Evolutionary conservation across 345 rosid species (phyloP).

Genomic region (Murraya koenigii): DNA sequence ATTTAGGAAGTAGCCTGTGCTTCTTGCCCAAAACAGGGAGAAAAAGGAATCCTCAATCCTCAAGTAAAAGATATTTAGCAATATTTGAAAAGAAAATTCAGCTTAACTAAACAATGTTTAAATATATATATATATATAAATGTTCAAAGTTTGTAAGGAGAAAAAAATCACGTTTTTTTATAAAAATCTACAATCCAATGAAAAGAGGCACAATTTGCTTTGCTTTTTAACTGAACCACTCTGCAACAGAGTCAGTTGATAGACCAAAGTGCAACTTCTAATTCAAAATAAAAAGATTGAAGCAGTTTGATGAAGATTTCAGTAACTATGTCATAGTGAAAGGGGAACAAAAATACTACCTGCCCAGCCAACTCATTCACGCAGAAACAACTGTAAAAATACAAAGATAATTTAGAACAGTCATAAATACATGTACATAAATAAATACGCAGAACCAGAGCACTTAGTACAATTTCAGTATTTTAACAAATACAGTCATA

Average conservation of each 20-base stretch:
- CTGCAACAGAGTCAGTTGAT: neutral
- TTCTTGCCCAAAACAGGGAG: neutral
- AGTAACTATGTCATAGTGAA: neutral
- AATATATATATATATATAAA: neutral
- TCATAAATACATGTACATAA: neutral
- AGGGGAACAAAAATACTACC: conserved; percentile 37
- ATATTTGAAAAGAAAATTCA: neutral
- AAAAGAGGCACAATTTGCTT: neutral
- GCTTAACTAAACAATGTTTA: neutral
- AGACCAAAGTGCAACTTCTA: neutral
- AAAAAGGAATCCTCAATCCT: neutral
- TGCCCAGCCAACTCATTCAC: conserved; percentile 61
- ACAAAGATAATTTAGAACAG: conserved; percentile 19
- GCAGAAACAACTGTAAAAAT: conserved; percentile 63
- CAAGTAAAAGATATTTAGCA: neutral
- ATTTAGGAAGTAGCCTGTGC: neutral
- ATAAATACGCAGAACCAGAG: neutral
- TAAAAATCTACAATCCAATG: neutral
- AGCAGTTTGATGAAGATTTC: neutral
- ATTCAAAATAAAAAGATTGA: neutral
- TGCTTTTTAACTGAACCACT: neutral
- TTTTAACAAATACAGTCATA: neutral
- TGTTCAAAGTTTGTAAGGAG: neutral
- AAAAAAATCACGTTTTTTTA: neutral
- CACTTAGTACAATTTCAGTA: neutral